Percentiles rank a stretch among this genome's conserved stretches.
These are phyloP conservation scores for Penicillium lividum DNA, from an alignment of 495 filamentous ascomycete genomes.

Conservation along the genomic window DNA sequence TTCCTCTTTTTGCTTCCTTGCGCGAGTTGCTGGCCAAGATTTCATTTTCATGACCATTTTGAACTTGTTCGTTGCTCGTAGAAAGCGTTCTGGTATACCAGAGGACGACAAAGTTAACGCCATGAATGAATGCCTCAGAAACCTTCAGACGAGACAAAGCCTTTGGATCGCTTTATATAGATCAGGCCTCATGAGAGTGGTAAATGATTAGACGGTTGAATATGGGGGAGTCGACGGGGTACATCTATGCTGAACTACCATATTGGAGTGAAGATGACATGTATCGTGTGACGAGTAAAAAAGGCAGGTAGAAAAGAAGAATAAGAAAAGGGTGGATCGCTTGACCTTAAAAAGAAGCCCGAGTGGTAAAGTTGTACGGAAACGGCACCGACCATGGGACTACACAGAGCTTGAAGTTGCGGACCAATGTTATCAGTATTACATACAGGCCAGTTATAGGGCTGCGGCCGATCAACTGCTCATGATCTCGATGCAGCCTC, in stretches of 20 bases:
- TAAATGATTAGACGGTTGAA: slow-evolving; percentile 5
- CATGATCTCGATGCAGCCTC: slow-evolving; percentile 29
- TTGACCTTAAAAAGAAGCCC: slow-evolving; percentile 33
- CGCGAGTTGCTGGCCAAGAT: slow-evolving; percentile 27
- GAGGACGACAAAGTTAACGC: slow-evolving; percentile 19
- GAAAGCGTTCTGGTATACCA: slow-evolving; percentile 34
- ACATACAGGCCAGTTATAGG: slow-evolving; percentile 23
- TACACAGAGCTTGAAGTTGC: slow-evolving; percentile 23
- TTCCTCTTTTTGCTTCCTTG: slow-evolving; percentile 20
- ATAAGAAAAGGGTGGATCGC: slow-evolving; percentile 21
- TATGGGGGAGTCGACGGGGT: slow-evolving; percentile 5
- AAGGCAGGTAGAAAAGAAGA: slow-evolving; percentile 11
- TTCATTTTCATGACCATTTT: slow-evolving; percentile 36
- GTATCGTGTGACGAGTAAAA: slow-evolving; percentile 24
- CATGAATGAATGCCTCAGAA: slow-evolving; percentile 14
- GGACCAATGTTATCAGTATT: slow-evolving; percentile 37
- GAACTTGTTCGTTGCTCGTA: slow-evolving; percentile 36
- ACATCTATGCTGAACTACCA: slow-evolving; percentile 13
- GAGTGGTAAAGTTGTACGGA: slow-evolving; percentile 34
- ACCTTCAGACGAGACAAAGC: background rate
- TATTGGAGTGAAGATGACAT: slow-evolving; percentile 17
- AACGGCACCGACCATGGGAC: slow-evolving; percentile 42
- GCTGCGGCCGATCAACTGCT: slow-evolving; percentile 20
- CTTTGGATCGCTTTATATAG: slow-evolving; percentile 3
- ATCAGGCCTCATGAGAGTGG: slow-evolving; percentile 17